Evolutionary conservation across 495 filamentous ascomycete genomes (phyloP), one percentile per base, ranked within the genome.

Genomic region (Clohesyomyces aquaticus): DNA sequence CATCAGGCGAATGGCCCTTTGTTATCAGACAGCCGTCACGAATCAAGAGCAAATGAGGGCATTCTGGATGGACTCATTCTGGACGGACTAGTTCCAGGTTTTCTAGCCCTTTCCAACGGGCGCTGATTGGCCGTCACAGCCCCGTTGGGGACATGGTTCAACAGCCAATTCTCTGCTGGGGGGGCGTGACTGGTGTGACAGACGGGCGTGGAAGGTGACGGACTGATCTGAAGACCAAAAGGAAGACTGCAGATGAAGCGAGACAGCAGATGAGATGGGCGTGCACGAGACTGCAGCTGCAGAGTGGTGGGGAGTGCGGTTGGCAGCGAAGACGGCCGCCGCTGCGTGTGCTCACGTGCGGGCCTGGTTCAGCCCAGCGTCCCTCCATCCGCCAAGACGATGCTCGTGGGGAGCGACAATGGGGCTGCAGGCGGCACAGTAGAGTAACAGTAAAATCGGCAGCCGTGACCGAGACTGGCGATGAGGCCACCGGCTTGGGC

Each of bases 101-200:
- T 62, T 67, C 65, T 58, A 67, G 58, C 65, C 63, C 47, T 51
- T 67, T 67, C 65, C 47, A 63, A n/a, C 4, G 21, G 2, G 16
- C 32, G 12, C 19, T 59, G 65, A 67, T 67, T 67, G 65, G 65
- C 52, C 27, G 55, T 49, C 48, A 60, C 26, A 18, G 59, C 59
- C 59, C 55, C 59, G 18, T 49, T 50, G 27, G 11, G 32, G 51
- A 27, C 50, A 32, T 10, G 18, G 50, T 53, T 55, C 47, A 48
- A 53, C 61, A 57, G 41, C 43, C 32, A 41, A 41, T 6, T 52
- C 29, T 38, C 41, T 45, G 28, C 42, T 48, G 22, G 16, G n/a
- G 25, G 19, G 54, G 54, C 54, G 54, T 53, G 61, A 66, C 63
- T 61, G 57, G 49, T 45, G 56, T 51, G 43, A 38, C 29, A 27